Evolutionary conservation across 2,329 filamentous ascomycete genomes (phyloP), one percentile per base, ranked within the genome.

Genomic region (Macrophomina pseudophaseolina): DNA sequence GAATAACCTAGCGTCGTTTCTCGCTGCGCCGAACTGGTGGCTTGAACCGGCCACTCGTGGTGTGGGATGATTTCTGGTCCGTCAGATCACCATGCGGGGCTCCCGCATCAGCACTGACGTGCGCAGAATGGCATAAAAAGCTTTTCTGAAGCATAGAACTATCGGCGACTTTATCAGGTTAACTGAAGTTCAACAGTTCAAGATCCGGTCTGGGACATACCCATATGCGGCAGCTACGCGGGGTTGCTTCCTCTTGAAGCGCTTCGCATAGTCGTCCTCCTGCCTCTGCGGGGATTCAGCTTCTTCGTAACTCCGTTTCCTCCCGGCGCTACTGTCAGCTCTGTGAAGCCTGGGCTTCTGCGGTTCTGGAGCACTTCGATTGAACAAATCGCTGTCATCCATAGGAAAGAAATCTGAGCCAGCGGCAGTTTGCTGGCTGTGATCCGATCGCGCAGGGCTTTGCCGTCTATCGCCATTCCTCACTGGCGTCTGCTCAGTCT

Each of bases 301-400:
- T 42, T 79, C 76, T 46, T 76, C 75, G 48, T 78, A 77, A 62
- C 76, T 78, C 53, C 77, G 73, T 68, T 79, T 79, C 18, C 77
- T 68, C 14, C 72, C 71, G 56, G 74, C 69, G 4, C 73, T 75
- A 67, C 74, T 78, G 49, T 78, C 74, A 62, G 71, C 74, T 51
- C 74, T 72, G 14, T 72, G 51, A 16, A 76, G 67, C 11, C 70
- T 68, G 9, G 75, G 70, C 16, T 70, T 62, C 32, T 60, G 54
- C n/a, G 66, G 54, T 4, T 71, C 72, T 35, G 58, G 48, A 42
- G 62, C 30, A n/a, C 71, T 66, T 11, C 70, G 71, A 32, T 56
- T 54, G 28, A 48, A 54, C 23, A 48, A n/a, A 35, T 59, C 59
- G 9, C 33, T 52, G 16, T 58, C 60, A 30, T 76, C 75, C 1